These are phyloP conservation scores for Pseudohalonectria lignicola DNA, from an alignment of 2,329 filamentous ascomycete genomes.

Conservation along the genomic window DNA sequence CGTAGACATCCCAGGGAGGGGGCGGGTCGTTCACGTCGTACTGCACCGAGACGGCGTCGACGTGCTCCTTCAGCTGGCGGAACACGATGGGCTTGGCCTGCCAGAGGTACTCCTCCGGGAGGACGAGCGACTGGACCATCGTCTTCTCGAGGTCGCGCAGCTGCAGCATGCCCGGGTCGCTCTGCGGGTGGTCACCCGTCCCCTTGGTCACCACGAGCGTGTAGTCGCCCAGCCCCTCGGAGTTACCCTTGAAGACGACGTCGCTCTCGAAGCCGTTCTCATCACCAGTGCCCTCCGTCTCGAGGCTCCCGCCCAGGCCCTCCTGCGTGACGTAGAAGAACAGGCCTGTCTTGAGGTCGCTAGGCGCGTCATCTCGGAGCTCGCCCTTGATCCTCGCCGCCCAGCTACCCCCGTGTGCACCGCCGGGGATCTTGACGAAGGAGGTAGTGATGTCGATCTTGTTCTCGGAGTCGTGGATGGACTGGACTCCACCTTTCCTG, in stretches of 20 bases:
- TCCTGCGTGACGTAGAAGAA: conserved; percentile 79
- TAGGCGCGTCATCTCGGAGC: conserved; percentile 56
- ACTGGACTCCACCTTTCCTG: conserved; percentile 74
- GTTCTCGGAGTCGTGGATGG: conserved; percentile 84
- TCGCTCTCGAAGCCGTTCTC: conserved; percentile 40
- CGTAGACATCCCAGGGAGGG: conserved; percentile 78
- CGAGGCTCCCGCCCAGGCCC: conserved; percentile 52
- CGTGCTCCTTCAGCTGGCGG: conserved; percentile 38
- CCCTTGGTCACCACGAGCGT: conserved; percentile 68
- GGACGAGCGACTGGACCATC: conserved; percentile 58
- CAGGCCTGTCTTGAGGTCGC: conserved; percentile 62
- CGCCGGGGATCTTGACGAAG: conserved; percentile 87
- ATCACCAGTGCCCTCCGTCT: conserved; percentile 41
- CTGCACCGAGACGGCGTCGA: conserved; percentile 36
- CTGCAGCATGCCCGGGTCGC: conserved; percentile 55
- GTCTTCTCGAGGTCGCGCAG: conserved; percentile 67
- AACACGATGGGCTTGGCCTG: conserved; percentile 58
- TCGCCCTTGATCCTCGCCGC: conserved; percentile 77
- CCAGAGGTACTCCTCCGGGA: conserved; percentile 66
- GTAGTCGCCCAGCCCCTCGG: conserved; percentile 66
- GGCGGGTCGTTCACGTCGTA: conserved; percentile 52
- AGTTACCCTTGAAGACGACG: conserved; percentile 61
- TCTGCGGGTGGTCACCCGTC: conserved; percentile 45
- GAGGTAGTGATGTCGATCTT: conserved; percentile 82
- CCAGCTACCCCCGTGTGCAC: conserved; percentile 81